Conservation (phyloP, 257 asterid genomes). For the Gardenia jasminoides region DNA sequence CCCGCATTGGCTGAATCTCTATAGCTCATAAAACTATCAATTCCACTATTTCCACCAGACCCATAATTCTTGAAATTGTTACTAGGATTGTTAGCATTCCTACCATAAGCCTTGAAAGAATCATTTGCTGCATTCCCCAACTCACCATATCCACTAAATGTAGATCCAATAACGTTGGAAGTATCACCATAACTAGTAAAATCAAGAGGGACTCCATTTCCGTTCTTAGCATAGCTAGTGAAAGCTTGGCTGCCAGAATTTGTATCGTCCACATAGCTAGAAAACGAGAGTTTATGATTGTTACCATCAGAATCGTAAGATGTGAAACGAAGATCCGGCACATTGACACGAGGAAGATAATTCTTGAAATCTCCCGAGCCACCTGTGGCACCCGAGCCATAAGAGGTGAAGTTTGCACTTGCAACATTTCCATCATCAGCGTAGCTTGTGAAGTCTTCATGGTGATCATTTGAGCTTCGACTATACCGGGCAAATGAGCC, state of each 20-base stretch:
- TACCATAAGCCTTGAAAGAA: conserved; percentile 61
- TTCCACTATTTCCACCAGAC: conserved; percentile 51
- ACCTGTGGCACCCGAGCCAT: conserved; percentile 52
- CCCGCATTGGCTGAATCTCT: conserved; percentile 75
- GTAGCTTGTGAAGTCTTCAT: conserved; percentile 58
- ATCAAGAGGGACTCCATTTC: conserved; percentile 52
- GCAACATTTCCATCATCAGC: conserved; percentile 74
- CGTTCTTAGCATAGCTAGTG: conserved; percentile 55
- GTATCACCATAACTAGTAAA: conserved; percentile 60
- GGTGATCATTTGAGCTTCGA: conserved; percentile 55
- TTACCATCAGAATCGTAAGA: conserved; percentile 65
- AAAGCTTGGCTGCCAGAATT: conserved; percentile 73
- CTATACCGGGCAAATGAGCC: conserved; percentile 60
- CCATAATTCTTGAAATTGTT: conserved; percentile 72
- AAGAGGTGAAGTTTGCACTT: conserved; percentile 62
- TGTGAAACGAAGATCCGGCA: conserved; percentile 65
- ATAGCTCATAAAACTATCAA: conserved; percentile 47
- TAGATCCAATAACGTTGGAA: conserved; percentile 70
- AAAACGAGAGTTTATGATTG: conserved; percentile 53
- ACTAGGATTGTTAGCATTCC: conserved; percentile 65
- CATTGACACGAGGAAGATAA: conserved; percentile 67
- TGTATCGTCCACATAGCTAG: conserved; percentile 61
- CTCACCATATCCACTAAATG: conserved; percentile 59
- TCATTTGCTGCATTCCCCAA: conserved; percentile 64
- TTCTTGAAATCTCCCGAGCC: conserved; percentile 63